Base-by-base conservation (phyloP, 2,329 filamentous ascomycete genomes). In the Colletotrichum trifolii region DNA sequence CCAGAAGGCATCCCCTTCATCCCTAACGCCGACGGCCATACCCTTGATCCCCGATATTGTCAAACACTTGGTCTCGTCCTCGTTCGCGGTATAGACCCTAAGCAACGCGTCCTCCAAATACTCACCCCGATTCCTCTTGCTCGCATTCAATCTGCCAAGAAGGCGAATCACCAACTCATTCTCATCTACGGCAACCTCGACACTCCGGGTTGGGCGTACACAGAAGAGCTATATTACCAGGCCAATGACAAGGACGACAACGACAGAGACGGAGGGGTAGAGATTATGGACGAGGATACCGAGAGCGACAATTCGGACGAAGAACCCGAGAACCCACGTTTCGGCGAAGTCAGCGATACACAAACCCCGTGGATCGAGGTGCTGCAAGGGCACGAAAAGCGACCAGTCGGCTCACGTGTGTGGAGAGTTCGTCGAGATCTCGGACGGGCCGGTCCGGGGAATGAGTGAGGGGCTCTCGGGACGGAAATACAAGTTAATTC, bases 171-270 rank as follows among this genome's bases (percentile, higher is more conserved):
- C 38, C 77, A 82, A 13, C 77, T 92, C 13, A 84, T 92, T 3
- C 79, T 93, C 4, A 83, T 93, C 1, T 85, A 89, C 58, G 91
- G 91, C 2, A 89, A 86, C 69, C 87, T 91, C 60, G 91, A 93
- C 70, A 78, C 85, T 2, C 89, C 90, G 0, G 87, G 82, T 3
- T 93, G 90, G 89, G 88, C 89, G 2, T 91, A 91, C 67, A 86
- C 86, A 0, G 90, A 92, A 72, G 86, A 89, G 40, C 69, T 89
- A 13, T 83, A 87, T 68, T 70, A 75, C 38, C 74, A 73, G 68
- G 74, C 76, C 12, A 72, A 67, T 12, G 50, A 50, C 38, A 63
- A 52, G 25, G 72, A 69, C 12, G 54, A 59, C 2, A 71, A 74
- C 5, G 67, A 71, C 15, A 60, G 61, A 10, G 67, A 75, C 7